Evolutionary conservation across 2,329 filamentous ascomycete genomes (phyloP).

Genomic region (Penicillium sp.): DNA sequence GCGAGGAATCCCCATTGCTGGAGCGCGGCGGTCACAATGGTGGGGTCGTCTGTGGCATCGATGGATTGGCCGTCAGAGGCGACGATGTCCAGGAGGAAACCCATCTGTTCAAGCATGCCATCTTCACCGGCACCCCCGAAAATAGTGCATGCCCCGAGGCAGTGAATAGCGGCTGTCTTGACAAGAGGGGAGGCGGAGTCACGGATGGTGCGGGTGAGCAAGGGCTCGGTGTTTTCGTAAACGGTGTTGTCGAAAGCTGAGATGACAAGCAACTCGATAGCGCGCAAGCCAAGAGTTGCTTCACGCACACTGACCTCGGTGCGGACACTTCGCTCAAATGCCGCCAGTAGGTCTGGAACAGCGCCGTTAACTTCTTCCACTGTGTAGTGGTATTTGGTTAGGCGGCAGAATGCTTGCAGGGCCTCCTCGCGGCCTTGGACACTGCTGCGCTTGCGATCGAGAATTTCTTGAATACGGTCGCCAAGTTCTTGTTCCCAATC

Average conservation of each 20-base stretch:
- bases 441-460: constrained; percentile 76
- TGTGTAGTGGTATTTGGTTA: constrained; percentile 68
- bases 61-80: constrained; percentile 75
- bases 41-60: constrained; percentile 67
- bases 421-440: constrained; percentile 67
- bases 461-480: constrained; percentile 68
- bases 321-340: constrained; percentile 70
- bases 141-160: constrained; percentile 69
- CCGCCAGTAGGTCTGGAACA: constrained; percentile 61
- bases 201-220: constrained; percentile 63
- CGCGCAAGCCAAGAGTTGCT: constrained; percentile 67
- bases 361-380: constrained; percentile 61
- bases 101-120: constrained; percentile 69
- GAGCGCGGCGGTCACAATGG: constrained; percentile 71
- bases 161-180: constrained; percentile 71
- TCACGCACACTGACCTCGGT: constrained; percentile 68
- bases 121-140: constrained; percentile 72
- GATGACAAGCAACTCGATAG: constrained; percentile 68
- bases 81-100: constrained; percentile 73
- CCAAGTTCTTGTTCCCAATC: constrained; percentile 63
- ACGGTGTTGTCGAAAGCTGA: constrained; percentile 65
- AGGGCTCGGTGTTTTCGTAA: constrained; percentile 60
- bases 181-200: constrained; percentile 64
- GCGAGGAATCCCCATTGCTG: constrained; percentile 79
- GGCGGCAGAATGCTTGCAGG: constrained; percentile 61